Base-by-base conservation (phyloP, 1,139 yeast species). In the Schizosaccharomyces versatilis region DNA sequence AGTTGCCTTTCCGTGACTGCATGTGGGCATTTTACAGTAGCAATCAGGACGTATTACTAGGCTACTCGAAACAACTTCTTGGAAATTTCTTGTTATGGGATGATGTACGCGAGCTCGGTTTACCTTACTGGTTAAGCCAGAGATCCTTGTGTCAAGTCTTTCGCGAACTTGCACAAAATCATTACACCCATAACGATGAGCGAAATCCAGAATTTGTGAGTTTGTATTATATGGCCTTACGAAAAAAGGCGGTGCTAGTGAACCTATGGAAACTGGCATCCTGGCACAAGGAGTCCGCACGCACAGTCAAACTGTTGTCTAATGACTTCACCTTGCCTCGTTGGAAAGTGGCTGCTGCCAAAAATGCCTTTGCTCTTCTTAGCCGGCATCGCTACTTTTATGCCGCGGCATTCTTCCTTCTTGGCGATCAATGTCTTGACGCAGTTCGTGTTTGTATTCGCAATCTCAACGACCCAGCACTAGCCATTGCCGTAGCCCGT, bases 301-400 rank as follows among this genome's bases (percentile, higher is more conserved):
- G 88, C 64, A 84, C 90, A 77, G 62, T 85, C 55, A 80, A 74
- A 62, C 81, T 90, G 61, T 69, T 90, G 62, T 71, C 73, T 19
- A 81, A 88, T 64, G 93, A 93, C 65, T 90, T 88, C 63, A 69
- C 69, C 1, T 76, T 78, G 56, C 72, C 75, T 9, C 71, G 95
- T 54, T 88, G 96, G 95, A 75, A 72, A 61, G 75, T 84, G 0
- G 95, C 96, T 0, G 96, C 98, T 0, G 68, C 78, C 63, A 90
- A 90, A 63, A 90, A 90, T 68, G 98, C 98, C 0, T 90, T 78
- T 70, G 97, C 86, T 0, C 69, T 90, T 49, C 67, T 90, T 59
- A 86, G 97, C 56, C 84, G 85, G 63, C 98, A 86, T 65, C 71
- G 97, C 49, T 84, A 75, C 63, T 61, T 52, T 38, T 94, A 88